Base-by-base conservation (phyloP, 352 stramenopile genomes). In the Aphanomyces cochlioides region DNA sequence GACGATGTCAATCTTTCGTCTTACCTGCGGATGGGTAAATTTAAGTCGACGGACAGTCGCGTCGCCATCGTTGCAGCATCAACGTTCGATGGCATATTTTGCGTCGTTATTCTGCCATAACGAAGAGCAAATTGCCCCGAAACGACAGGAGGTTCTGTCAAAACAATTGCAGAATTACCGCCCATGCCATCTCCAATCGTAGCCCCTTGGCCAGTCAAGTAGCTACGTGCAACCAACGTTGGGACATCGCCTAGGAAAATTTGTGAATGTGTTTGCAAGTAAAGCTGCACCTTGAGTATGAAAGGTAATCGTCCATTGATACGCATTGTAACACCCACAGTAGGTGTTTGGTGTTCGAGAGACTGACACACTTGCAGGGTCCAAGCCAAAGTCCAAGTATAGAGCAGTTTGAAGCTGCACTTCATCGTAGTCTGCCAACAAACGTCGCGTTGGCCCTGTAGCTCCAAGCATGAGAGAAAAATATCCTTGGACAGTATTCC, bases 261-360 rank as follows among this genome's bases (percentile, higher is more conserved):
- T n/a, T 37, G 7, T 7, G 28, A 41, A n/a, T 10, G 7, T 19
- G 7, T 61, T n/a, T 10, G 5, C 17, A 61, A 61, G 36, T 61
- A 37, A 7, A 12, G 28, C 5, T 39, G 7, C 37, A 61, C 54
- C 54, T 61, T 61, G 79, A 6, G 79, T 74, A 67, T 81, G 68
- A 61, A 95, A 94, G 34, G 84, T 92, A 48, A 95, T 90, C 28
- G 71, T 75, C 87, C 87, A 95, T 19, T 90, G 59, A 58, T 81
- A 95, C 17, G 69, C 85, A 60, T 90, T 81, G 12, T 73, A 80
- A 72, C 87, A 93, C 6, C 72, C 83, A 65, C 87, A 94, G 60
- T 80, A 92, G 0, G 77, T 88, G 47, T 95, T 95, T 38, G 76
- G 73, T 5, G 74, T 68, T 0, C 87, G 78, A 2, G 73, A 77